These are phyloP conservation scores for Fusarium secorum DNA, from an alignment of 2,329 filamentous ascomycete genomes.

Conservation along the genomic window DNA sequence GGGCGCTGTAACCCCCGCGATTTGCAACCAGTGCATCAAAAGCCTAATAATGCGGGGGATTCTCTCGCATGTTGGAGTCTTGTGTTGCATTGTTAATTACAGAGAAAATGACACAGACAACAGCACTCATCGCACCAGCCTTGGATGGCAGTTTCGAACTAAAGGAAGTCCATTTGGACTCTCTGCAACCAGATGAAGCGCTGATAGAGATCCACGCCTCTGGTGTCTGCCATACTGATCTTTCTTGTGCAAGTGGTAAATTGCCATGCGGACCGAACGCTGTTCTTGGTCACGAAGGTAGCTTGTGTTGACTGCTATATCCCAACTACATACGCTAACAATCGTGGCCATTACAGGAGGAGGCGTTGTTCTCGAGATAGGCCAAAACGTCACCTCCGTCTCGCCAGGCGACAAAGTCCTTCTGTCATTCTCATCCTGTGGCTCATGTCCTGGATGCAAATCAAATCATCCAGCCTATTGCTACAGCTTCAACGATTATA, in stretches of 20 bases:
- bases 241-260: slow-evolving; percentile 55
- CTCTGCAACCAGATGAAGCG: slow-evolving; percentile 9
- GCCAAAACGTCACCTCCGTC: not conserved
- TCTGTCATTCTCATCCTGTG: slow-evolving; percentile 15
- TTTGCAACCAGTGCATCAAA: not conserved
- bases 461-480: slow-evolving; percentile 24
- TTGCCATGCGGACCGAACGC: not conserved
- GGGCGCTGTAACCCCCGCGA: not conserved
- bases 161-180: not conserved
- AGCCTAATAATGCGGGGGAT: not conserved
- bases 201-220: slow-evolving; percentile 17
- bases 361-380: slow-evolving; percentile 15
- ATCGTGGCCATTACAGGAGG: not conserved
- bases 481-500: slow-evolving; percentile 2
- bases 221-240: slow-evolving; percentile 25
- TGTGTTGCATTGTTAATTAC: not conserved
- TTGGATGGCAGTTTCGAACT: slow-evolving; percentile 3
- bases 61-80: too few relatives aligned
- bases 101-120: not conserved
- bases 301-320: slow-evolving; percentile 44
- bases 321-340: rapidly evolving
- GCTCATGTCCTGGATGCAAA: not conserved
- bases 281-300: slow-evolving; percentile 43
- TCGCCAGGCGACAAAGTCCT: slow-evolving; percentile 20
- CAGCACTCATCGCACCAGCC: slow-evolving; percentile 1